phyloP scores from a whole-genome alignment of 2,329 filamentous ascomycete genomes.

The Emergomyces orientalis region DNA sequence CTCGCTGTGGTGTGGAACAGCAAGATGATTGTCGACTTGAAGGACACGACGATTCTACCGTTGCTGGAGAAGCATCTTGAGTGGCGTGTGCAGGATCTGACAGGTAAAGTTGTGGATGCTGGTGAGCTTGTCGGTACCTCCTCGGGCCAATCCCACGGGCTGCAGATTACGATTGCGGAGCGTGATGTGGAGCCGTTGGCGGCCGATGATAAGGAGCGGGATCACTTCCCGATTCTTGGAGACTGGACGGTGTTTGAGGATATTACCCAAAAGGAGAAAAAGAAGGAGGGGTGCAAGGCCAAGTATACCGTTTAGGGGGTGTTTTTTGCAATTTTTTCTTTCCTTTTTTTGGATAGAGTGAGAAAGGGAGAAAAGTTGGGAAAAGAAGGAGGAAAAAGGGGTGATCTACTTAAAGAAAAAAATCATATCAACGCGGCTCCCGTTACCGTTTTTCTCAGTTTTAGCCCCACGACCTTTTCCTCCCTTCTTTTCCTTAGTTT shows the following conservation, averaged over 20 bases:
- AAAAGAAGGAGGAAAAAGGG: neutral
- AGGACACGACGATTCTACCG: conserved; percentile 13
- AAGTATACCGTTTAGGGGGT: neutral
- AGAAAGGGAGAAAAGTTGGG: neutral
- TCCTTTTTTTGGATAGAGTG: conserved; percentile 2
- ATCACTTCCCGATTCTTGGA: conserved; percentile 4
- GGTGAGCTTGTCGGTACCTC: conserved; percentile 11
- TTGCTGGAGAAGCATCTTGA: conserved; percentile 15
- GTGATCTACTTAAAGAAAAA: neutral
- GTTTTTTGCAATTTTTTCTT: neutral
- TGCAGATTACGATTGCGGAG: conserved; percentile 8
- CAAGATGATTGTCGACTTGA: conserved; percentile 12
- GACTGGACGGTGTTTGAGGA: conserved; percentile 5
- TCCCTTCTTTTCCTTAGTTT: neutral
- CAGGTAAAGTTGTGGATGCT: conserved; percentile 14
- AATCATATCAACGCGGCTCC: neutral
- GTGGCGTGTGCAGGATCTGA: conserved; percentile 18
- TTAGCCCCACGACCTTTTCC: neutral
- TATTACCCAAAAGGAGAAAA: neutral
- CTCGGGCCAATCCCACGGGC: neutral
- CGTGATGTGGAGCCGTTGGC: conserved; percentile 3
- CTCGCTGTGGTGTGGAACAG: conserved; percentile 13
- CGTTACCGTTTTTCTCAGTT: neutral
- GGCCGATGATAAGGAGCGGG: neutral
- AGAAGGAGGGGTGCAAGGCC: neutral